Evolutionary conservation across 257 asterid genomes (phyloP).

Genomic region (Forsythia suspensa): DNA sequence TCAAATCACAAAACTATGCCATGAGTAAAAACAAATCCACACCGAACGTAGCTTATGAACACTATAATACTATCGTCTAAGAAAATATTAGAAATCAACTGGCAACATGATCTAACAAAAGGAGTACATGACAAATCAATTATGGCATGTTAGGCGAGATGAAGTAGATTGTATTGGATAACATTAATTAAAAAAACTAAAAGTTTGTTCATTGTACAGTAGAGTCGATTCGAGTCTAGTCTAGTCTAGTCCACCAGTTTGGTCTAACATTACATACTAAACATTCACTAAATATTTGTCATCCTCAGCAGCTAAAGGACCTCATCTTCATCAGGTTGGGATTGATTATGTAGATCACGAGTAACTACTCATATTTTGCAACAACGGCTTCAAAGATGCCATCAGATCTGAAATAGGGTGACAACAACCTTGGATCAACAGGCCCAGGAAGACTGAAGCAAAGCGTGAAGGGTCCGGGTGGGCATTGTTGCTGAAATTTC

Average conservation of each 20-base stretch:
- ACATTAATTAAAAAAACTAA: too few relatives aligned
- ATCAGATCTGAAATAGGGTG: constrained; percentile 65
- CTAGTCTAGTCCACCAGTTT: too few relatives aligned
- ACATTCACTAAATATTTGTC: not conserved
- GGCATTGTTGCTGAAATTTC: constrained; percentile 75
- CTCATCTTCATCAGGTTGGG: not conserved
- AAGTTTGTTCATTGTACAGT: too few relatives aligned
- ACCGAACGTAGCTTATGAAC: too few relatives aligned
- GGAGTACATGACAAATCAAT: too few relatives aligned
- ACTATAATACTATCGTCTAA: too few relatives aligned
- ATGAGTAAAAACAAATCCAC: too few relatives aligned
- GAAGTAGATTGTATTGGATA: not conserved
- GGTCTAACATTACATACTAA: not conserved
- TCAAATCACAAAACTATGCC: too few relatives aligned
- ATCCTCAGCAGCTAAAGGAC: not conserved
- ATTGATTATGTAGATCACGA: constrained; percentile 1
- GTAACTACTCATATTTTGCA: constrained; percentile 39
- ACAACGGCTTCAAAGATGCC: constrained; percentile 83
- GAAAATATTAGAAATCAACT: too few relatives aligned
- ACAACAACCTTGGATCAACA: constrained; percentile 71
- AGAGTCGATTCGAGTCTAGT: too few relatives aligned
- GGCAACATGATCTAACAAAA: too few relatives aligned
- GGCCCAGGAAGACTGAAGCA: constrained; percentile 82
- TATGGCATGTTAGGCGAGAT: too few relatives aligned
- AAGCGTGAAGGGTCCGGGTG: constrained; percentile 77